Evolutionary conservation across 495 filamentous ascomycete genomes (phyloP).

Genomic region (Amniculicola lignicola): DNA sequence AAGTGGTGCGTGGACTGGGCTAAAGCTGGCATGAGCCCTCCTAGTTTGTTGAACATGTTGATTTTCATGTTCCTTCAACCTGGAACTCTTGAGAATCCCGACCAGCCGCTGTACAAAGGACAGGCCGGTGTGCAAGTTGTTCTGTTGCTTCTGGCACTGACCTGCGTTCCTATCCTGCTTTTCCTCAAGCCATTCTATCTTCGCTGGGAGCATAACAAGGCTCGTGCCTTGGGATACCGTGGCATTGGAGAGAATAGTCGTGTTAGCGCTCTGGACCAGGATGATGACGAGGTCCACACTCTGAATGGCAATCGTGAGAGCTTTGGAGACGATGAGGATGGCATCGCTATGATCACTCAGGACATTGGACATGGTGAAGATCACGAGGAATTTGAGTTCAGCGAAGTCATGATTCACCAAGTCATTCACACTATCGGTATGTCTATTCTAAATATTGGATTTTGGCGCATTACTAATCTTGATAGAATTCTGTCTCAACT

Average conservation of each 20-base stretch:
- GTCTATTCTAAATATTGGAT: constrained; percentile 31
- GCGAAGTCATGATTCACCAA: constrained; percentile 96
- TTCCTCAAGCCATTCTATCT: constrained; percentile 95
- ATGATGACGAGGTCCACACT: constrained; percentile 49
- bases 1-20: constrained; percentile 95
- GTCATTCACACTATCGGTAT: constrained; percentile 96
- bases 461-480: constrained; percentile 8
- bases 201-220: constrained; percentile 85
- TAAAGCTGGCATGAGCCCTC: constrained; percentile 61
- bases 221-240: constrained; percentile 82
- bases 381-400: constrained; percentile 95
- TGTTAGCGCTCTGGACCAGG: constrained; percentile 81
- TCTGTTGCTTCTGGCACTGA: constrained; percentile 76
- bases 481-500: constrained; percentile 95
- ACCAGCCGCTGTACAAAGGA: constrained; percentile 68
- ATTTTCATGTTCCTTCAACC: constrained; percentile 99
- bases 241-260: constrained; percentile 83
- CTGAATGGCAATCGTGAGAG: constrained; percentile 65
- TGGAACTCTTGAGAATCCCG: constrained; percentile 58
- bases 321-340: constrained; percentile 77
- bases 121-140: constrained; percentile 72
- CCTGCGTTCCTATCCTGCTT: constrained; percentile 84
- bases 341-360: constrained; percentile 86
- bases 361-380: constrained; percentile 71
- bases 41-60: constrained; percentile 93